Percentiles rank a stretch among this genome's conserved stretches.
phyloP scores from a whole-genome alignment of 306 rosid species.

The Rosa lucieae region DNA sequence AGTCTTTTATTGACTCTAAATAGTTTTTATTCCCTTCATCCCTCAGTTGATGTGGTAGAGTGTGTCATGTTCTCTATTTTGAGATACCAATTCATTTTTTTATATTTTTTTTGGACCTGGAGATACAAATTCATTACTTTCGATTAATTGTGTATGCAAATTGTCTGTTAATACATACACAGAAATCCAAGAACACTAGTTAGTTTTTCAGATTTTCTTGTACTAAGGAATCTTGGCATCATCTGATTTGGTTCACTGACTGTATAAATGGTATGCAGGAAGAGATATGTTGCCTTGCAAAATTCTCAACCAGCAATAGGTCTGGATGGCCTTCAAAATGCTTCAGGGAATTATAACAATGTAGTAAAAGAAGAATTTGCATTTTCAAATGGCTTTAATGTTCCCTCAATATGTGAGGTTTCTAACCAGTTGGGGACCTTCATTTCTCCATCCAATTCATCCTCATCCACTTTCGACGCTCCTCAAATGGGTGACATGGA shows the following conservation, averaged over 20 bases:
- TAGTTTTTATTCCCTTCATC: neutral
- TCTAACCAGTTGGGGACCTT: slow-evolving; percentile 63
- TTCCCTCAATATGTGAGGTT: slow-evolving; percentile 47
- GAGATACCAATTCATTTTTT: too few relatives aligned
- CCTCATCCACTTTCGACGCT: slow-evolving; percentile 66
- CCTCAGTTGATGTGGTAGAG: neutral
- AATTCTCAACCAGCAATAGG: slow-evolving; percentile 53
- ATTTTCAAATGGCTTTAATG: slow-evolving; percentile 49
- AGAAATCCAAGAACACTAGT: slow-evolving; percentile 10
- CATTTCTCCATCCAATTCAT: slow-evolving; percentile 74
- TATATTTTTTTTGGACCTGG: neutral
- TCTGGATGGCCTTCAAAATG: slow-evolving; percentile 47
- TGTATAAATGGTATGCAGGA: slow-evolving; percentile 41
- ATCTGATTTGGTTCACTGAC: slow-evolving; percentile 6
- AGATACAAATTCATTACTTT: neutral
- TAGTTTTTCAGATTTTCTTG: slow-evolving; percentile 1
- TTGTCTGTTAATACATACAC: neutral
- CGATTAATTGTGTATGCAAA: neutral
- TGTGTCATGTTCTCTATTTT: neutral
- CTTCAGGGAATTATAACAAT: slow-evolving; percentile 43
- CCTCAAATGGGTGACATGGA: slow-evolving; percentile 59
- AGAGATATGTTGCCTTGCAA: slow-evolving; percentile 76
- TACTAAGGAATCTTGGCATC: neutral
- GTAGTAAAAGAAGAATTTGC: slow-evolving; percentile 46
- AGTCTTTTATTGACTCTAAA: too few relatives aligned